These are phyloP conservation scores for Silybum marianum DNA, from an alignment of 129 eudicot genomes.

Conservation along the genomic window DNA sequence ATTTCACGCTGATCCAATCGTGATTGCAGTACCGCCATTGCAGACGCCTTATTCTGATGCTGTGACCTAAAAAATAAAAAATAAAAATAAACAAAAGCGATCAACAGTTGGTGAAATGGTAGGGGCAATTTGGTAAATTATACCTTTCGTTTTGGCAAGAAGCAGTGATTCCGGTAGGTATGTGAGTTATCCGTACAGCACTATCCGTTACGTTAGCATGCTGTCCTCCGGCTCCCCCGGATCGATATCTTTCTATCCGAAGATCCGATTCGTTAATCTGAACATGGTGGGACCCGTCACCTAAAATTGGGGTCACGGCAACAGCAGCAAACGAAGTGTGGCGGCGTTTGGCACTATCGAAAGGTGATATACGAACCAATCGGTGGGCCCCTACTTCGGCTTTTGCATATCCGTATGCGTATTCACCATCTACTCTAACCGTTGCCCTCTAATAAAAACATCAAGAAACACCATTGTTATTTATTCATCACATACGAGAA, in stretches of 20 bases:
- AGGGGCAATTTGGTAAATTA: neutral
- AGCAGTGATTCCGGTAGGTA: slow-evolving; percentile 78
- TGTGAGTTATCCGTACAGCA: slow-evolving; percentile 76
- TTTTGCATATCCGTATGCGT: slow-evolving; percentile 83
- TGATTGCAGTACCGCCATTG: slow-evolving; percentile 81
- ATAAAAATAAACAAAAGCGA: neutral
- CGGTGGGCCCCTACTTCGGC: slow-evolving; percentile 81
- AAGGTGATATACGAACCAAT: slow-evolving; percentile 72
- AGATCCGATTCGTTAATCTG: slow-evolving; percentile 82
- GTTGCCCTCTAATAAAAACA: slow-evolving; percentile 56
- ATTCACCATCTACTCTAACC: slow-evolving; percentile 71
- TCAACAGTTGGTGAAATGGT: neutral
- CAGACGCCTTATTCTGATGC: slow-evolving; percentile 73
- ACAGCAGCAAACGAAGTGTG: slow-evolving; percentile 85
- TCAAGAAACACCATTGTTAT: neutral
- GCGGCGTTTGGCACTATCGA: slow-evolving; percentile 74
- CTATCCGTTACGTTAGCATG: slow-evolving; percentile 71
- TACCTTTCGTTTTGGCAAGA: slow-evolving; percentile 84
- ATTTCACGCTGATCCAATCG: slow-evolving; percentile 83
- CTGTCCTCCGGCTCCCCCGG: slow-evolving; percentile 87
- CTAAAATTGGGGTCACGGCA: slow-evolving; percentile 74
- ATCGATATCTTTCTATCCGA: slow-evolving; percentile 57
- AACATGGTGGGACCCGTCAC: slow-evolving; percentile 52
- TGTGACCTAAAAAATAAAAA: slow-evolving; percentile 53
- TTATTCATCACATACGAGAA: no score